Evolutionary conservation across 2,329 filamentous ascomycete species (phyloP), one percentile per base, ranked within the genome.

Genomic region (Microcyclospora pomicola): DNA sequence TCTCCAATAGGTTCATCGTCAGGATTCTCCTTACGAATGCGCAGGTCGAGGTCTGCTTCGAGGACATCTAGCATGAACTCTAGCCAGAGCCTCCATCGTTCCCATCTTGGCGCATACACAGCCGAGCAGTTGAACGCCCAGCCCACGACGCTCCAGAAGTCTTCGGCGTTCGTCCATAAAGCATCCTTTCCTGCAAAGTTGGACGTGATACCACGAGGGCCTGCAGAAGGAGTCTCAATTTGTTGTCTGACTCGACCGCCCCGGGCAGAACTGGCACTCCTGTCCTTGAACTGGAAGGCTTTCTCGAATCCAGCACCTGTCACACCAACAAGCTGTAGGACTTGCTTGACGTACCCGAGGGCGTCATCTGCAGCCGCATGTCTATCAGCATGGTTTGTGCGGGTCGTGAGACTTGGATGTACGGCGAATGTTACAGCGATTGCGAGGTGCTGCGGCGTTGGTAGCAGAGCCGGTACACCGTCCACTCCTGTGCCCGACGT

Each of bases 51-150:
- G 49, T 92, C 83, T 2, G 67, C 64, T 46, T 91, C 80, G 10
- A 95, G 63, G 6, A 82, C 74, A 50, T 87, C 80, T 5, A 92
- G 59, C 69, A 94, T 80, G 43, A 81, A 77, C 27, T 78, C 72
- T 11, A 96, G 65, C 82, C 85, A 94, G 6, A 75, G 61, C 49
- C 71, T 76, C 86, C 87, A 96, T 52, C 77, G 72, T 35, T 68
- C 71, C 88, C 91, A 96, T 14, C 88, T 72, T 31, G 72, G 69
- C 1, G 76, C 76, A 48, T 88, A 69, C 27, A 72, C 59, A 2
- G 81, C 71, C 36, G 84, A 87, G 62, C 88, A 96, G 55, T 88
- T 91, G 58, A 96, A 86, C 0, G 83, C 81, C 91, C 91, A 96
- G 3, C 88, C 91, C 0, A 91, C 71, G 0, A 83, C 73, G 31